Evolutionary conservation across 345 rosid genomes (phyloP).

Genomic region (Trapa bicornis): DNA sequence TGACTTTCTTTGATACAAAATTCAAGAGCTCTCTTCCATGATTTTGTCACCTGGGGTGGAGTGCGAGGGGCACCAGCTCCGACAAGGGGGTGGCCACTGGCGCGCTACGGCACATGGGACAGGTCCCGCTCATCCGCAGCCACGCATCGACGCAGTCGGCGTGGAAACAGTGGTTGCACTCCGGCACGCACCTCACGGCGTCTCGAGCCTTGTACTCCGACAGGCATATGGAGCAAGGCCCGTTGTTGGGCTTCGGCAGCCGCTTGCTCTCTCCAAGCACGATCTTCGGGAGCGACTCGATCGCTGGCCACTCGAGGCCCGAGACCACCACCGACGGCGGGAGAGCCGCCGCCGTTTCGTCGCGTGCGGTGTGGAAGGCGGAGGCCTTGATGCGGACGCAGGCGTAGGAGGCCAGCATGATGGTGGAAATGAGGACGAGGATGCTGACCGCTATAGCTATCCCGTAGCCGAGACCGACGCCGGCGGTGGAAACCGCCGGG

Average conservation of each 20-base stretch:
- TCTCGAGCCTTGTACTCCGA: constrained; percentile 44
- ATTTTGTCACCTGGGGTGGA: constrained; percentile 32
- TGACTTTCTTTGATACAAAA: no score
- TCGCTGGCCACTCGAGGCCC: constrained; percentile 29
- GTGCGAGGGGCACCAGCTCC: constrained; percentile 40
- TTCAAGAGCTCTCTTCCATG: no score
- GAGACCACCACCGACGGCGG: constrained; percentile 6
- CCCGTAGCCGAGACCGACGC: constrained; percentile 70
- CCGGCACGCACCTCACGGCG: constrained; percentile 42
- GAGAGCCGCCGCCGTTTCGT: background rate
- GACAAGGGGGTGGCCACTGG: constrained; percentile 42
- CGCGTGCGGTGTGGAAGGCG: background rate
- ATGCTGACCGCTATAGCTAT: constrained; percentile 69
- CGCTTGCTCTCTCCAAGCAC: constrained; percentile 51
- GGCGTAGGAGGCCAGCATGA: constrained; percentile 64
- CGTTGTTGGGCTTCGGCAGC: constrained; percentile 44
- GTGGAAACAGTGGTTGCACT: constrained; percentile 67
- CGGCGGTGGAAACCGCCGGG: constrained; percentile 26
- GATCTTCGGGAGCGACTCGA: constrained; percentile 45
- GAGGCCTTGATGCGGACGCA: constrained; percentile 42
- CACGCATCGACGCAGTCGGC: constrained; percentile 58
- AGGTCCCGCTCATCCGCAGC: constrained; percentile 55
- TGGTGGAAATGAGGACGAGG: constrained; percentile 58
- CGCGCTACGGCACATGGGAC: constrained; percentile 57
- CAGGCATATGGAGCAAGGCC: constrained; percentile 58